Evolutionary conservation across 257 asterid species (phyloP).

Genomic region (Jacaranda copaia): DNA sequence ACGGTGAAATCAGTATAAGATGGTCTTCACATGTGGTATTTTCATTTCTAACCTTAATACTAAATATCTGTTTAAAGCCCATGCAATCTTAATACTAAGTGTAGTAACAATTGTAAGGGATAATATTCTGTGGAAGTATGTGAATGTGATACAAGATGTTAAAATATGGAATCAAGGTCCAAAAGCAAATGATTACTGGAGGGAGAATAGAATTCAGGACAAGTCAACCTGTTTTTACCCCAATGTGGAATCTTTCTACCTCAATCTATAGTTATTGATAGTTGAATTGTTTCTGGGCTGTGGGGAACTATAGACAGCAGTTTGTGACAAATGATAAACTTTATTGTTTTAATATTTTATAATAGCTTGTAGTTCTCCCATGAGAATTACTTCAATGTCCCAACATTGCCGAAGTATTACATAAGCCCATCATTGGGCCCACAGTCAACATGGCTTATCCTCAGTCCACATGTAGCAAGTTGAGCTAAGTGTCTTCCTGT

Average conservation of each 20-base stretch:
- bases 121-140: too few relatives aligned
- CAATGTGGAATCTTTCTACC: slow-evolving; percentile 2
- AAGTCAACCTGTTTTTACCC: slow-evolving; percentile 24
- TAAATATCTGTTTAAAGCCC: too few relatives aligned
- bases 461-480: too few relatives aligned
- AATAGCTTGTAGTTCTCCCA: background rate
- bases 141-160: background rate
- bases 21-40: too few relatives aligned
- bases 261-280: background rate
- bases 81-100: too few relatives aligned
- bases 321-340: background rate
- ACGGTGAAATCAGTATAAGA: background rate
- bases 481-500: too few relatives aligned
- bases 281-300: background rate
- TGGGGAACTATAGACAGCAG: too few relatives aligned
- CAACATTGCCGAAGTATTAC: background rate
- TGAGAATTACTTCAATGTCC: background rate
- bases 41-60: too few relatives aligned
- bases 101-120: too few relatives aligned
- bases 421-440: background rate
- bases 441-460: background rate
- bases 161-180: background rate
- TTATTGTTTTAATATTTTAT: background rate
- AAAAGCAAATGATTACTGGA: background rate
- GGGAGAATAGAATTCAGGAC: slow-evolving; percentile 11